Conservation (phyloP, 2,329 filamentous ascomycete species). For the Apiospora saccharicola region DNA sequence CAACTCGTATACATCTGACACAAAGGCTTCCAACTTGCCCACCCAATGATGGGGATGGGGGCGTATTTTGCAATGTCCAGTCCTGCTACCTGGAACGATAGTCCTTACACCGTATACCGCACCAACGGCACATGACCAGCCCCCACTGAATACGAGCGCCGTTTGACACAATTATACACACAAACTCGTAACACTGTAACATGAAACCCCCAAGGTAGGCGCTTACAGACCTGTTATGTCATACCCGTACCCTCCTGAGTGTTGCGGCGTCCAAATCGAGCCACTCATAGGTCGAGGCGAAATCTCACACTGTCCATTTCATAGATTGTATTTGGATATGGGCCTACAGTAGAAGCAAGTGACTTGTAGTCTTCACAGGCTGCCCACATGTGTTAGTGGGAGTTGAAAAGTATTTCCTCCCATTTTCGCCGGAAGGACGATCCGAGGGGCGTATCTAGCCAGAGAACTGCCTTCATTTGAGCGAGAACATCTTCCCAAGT, state of each 20-base stretch:
- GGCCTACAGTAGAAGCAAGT: background rate
- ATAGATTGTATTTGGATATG: background rate
- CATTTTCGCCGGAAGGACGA: slow-evolving; percentile 38
- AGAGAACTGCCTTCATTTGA: slow-evolving; percentile 39
- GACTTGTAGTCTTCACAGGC: background rate
- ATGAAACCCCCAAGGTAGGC: too few species aligned
- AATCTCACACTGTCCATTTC: background rate
- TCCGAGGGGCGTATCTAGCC: slow-evolving; percentile 35
- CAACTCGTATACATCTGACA: background rate
- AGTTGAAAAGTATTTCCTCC: slow-evolving; percentile 34
- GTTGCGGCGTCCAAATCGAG: background rate
- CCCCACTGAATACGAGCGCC: background rate
- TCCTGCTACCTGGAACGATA: background rate
- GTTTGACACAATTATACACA: background rate
- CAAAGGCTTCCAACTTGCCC: background rate
- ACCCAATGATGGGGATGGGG: background rate
- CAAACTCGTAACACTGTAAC: background rate
- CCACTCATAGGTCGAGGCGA: background rate
- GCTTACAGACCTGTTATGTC: background rate
- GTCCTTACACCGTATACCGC: background rate
- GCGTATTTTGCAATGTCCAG: background rate
- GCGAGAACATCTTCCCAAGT: slow-evolving; percentile 36
- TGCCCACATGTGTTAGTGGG: background rate
- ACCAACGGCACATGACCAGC: background rate
- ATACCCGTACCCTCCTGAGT: background rate